phyloP scores from a whole-genome alignment of 2,329 filamentous ascomycete species.

The Truncatella angustata region DNA sequence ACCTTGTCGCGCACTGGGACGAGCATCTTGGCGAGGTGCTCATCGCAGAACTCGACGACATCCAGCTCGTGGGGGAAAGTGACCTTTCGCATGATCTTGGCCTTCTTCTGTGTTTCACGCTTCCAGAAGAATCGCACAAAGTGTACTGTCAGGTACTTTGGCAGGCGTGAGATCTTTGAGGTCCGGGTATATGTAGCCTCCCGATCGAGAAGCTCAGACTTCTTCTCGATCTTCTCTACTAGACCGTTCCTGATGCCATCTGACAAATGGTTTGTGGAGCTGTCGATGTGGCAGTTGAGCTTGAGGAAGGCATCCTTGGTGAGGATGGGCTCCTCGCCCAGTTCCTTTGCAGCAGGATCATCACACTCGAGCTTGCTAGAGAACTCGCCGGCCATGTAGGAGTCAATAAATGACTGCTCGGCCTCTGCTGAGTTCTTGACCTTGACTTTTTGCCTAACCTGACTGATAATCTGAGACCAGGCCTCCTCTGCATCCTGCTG shows the following conservation, averaged over 20 bases:
- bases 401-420: conserved; percentile 77
- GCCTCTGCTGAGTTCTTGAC: conserved; percentile 52
- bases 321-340: conserved; percentile 66
- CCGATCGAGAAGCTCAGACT: conserved; percentile 71
- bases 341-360: conserved; percentile 72
- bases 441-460: conserved; percentile 75
- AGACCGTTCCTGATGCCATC: conserved; percentile 84
- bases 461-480: conserved; percentile 91
- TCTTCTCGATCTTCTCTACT: conserved; percentile 88
- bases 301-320: conserved; percentile 80
- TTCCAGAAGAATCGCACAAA: conserved; percentile 99
- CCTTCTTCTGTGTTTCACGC: conserved; percentile 92
- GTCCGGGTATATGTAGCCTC: conserved; percentile 86
- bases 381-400: conserved; percentile 84
- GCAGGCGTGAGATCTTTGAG: conserved; percentile 84
- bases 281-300: conserved; percentile 92
- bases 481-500: conserved; percentile 98
- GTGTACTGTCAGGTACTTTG: conserved; percentile 94
- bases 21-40: conserved; percentile 78
- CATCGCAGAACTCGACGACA: conserved; percentile 91
- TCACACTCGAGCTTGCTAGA: conserved; percentile 79
- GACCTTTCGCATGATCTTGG: conserved; percentile 99
- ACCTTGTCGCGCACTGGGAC: conserved; percentile 96
- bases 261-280: conserved; percentile 81
- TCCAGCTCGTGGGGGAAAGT: conserved; percentile 94